phyloP scores from a whole-genome alignment of 2,329 filamentous ascomycete species.

The Beauveria varroae region DNA sequence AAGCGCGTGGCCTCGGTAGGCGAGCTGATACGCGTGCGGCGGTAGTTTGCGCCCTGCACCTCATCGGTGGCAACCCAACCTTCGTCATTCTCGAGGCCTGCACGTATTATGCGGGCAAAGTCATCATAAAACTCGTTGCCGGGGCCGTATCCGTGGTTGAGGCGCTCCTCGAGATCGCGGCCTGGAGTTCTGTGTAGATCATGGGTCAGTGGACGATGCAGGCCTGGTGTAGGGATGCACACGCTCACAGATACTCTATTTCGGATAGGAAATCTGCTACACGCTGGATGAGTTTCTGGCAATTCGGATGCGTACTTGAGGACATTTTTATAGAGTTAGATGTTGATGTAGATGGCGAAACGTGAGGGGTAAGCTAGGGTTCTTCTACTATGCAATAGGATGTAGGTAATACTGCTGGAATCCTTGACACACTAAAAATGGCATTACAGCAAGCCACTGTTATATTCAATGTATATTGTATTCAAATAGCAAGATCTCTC shows the following conservation, averaged over 20 bases:
- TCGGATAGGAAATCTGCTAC: conserved; percentile 2
- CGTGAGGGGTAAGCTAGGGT: conserved; percentile 2
- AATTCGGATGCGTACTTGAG: conserved; percentile 1
- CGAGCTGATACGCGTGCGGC: conserved; percentile 36
- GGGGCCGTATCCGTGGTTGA: conserved; percentile 36
- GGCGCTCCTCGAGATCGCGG: conserved; percentile 33
- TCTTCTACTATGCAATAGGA: background rate
- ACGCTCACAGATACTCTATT: conserved; percentile 3
- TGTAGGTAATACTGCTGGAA: background rate
- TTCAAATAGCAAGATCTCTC: background rate
- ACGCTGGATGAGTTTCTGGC: conserved; percentile 4
- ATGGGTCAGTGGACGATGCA: background rate
- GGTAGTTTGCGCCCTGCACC: conserved; percentile 38
- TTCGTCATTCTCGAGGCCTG: conserved; percentile 29
- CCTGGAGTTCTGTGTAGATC: conserved; percentile 32
- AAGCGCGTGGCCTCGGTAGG: conserved; percentile 39
- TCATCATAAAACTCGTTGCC: conserved; percentile 35
- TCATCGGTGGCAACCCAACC: conserved; percentile 38
- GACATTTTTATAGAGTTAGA: background rate
- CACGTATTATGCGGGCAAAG: conserved; percentile 29
- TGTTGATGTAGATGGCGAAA: background rate
- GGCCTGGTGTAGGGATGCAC: background rate
- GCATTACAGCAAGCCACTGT: background rate
- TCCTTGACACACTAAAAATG: too few species aligned
- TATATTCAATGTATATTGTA: background rate